Base-by-base conservation (phyloP, 495 filamentous ascomycete species). In the Podospora fimiseda region DNA sequence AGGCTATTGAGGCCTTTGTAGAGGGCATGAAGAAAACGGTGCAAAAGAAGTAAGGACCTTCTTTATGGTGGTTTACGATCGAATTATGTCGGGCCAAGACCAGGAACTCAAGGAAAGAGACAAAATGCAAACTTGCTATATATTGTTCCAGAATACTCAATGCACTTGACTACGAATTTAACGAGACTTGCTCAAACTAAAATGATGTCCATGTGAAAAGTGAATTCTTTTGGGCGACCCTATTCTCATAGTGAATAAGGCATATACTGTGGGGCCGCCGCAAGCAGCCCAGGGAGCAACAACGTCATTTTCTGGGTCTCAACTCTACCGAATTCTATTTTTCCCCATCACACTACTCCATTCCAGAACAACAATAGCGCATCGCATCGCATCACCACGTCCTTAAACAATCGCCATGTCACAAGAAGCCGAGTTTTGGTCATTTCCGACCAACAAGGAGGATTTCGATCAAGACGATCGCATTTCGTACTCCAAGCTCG, bases 1-100 rank as follows among this genome's bases (percentile, higher is more conserved):
- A 93, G 61, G 90, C 90, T 20, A 84, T 98, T 2, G 86, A 94
- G 69, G 87, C 86, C 8, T 98, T 97, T 70, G 74, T 98, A 27
- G 79, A 89, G 51, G 94, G 92, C 9, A 80, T 96, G 23, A 90
- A 86, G 75, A 82, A 80, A 72, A 82, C 82, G 27, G 83, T 93
- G 6, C 75, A 88, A 65, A 71, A 80, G 62, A 63, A 74, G 51
- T 67, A 52, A 22, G 21, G 30, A 24, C 3, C 1, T 5, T 19
- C 13, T 16, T 19, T 15, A 13, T 3, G 37, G 15, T 23, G 33
- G n/a, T 37, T 8, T 37, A 37, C 33, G 8, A 37, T 37, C 33
- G 33, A 8, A 37, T 8, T 37, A 37, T 8, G 33, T 37, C n/a
- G 8, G 33, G n/a, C n/a, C n/a, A n/a, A n/a, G n/a, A n/a, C n/a